Evolutionary conservation across 225 moss, liverwort and hornwort genomes (phyloP).

Genomic region (Polytrichum formosum): DNA sequence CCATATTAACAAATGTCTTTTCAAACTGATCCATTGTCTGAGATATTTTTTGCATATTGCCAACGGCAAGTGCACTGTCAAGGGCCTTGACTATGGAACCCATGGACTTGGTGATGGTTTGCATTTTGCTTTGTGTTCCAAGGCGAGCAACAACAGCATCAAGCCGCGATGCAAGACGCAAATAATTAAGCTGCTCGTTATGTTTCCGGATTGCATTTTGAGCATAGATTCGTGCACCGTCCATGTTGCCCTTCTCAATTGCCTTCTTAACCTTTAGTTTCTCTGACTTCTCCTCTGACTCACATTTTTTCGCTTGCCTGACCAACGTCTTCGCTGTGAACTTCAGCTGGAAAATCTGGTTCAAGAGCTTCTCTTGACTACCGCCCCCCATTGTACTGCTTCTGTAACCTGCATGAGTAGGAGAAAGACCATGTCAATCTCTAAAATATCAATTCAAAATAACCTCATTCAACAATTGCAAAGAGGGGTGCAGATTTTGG

Average conservation of each 20-base stretch:
- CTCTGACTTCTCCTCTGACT: slow-evolving; percentile 52
- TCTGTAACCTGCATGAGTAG: slow-evolving; percentile 1
- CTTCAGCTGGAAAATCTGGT: slow-evolving; percentile 64
- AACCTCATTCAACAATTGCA: too few species aligned
- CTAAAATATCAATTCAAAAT: too few species aligned
- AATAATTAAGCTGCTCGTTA: slow-evolving; percentile 56
- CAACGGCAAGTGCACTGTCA: slow-evolving; percentile 50
- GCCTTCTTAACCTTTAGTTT: slow-evolving; percentile 59
- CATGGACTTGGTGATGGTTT: slow-evolving; percentile 58
- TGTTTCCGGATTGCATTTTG: slow-evolving; percentile 59
- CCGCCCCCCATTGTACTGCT: slow-evolving; percentile 34
- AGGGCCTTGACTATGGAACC: slow-evolving; percentile 55
- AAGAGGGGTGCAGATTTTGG: too few species aligned
- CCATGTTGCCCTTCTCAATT: slow-evolving; percentile 61
- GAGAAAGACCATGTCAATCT: neutral
- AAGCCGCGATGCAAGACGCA: slow-evolving; percentile 45
- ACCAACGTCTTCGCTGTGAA: slow-evolving; percentile 49
- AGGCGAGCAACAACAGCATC: slow-evolving; percentile 53
- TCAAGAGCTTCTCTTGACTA: slow-evolving; percentile 50
- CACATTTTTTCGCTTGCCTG: slow-evolving; percentile 55
- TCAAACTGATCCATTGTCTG: slow-evolving; percentile 69
- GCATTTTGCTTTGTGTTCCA: slow-evolving; percentile 60
- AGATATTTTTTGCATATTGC: slow-evolving; percentile 61
- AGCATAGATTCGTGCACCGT: slow-evolving; percentile 53
- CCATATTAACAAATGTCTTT: slow-evolving; percentile 61